Base-by-base conservation (phyloP, 139 green algal genomes). In the Micromonas commoda region DNA sequence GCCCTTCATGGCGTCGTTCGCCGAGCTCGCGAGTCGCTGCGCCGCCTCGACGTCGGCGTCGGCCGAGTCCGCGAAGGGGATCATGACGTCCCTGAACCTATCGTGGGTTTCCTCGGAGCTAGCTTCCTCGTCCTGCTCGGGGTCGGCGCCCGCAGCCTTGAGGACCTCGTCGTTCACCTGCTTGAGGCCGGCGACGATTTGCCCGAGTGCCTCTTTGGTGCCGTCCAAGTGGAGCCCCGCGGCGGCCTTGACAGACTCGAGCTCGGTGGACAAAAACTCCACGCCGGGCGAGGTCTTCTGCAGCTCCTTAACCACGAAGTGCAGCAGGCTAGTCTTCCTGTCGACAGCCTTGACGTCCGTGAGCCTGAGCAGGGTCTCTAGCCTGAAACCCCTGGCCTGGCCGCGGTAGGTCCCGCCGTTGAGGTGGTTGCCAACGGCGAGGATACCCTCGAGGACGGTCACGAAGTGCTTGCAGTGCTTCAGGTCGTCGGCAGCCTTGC, bases 301-400 rank as follows among this genome's bases (percentile, higher is more conserved):
- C 23, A 88, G 77, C 76, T 89, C 76, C 4, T 54, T 39, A 35
- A 91, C 71, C 54, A 96, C 84, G 85, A 91, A 93, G 67, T 92
- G 89, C 72, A 96, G 88, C 80, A 96, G 84, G 26, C 76, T 88
- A 16, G 88, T 93, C 57, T 87, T 89, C 60, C 86, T 76, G 78
- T 92, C 82, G 0, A 81, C 76, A 71, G 82, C 85, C 66, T 89
- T 89, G 77, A 93, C 71, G 52, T 93, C 89, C 1, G 82, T 77
- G 31, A 93, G 78, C 52, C 88, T 79, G 9, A 87, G 76, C 28
- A 91, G 80, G 21, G 84, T 82, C 34, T 89, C 85, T 6, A 89
- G 80, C 71, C 88, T 87, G 78, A 87, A 87, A 28, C 90, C 89
- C n/a, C 53, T 35, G 26, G 86, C 80, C 64, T 77, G 76, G n/a